phyloP scores from a whole-genome alignment of 345 rosid species.

The Nasturtium officinale region DNA sequence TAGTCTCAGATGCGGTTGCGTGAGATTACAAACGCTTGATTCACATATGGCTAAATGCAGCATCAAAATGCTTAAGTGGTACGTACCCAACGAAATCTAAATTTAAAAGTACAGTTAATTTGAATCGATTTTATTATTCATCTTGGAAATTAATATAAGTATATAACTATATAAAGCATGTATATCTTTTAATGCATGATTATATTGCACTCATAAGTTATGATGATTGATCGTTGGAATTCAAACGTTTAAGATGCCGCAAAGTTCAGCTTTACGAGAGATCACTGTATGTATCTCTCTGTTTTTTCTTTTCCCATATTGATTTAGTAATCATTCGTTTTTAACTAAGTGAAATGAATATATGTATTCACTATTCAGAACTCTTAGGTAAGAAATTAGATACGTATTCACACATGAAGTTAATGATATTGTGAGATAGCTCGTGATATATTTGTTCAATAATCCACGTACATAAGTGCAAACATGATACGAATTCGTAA shows the following conservation, averaged over 20 bases:
- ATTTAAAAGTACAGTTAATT: not conserved
- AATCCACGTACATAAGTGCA: not conserved
- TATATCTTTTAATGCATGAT: slow-evolving; percentile 28
- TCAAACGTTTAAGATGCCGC: not conserved
- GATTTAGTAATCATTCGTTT: not conserved
- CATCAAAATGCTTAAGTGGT: slow-evolving; percentile 65
- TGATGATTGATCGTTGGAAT: slow-evolving; percentile 9
- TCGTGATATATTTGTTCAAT: too few species aligned
- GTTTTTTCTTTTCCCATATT: not conserved
- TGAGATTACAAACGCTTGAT: slow-evolving; percentile 50
- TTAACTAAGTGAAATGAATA: not conserved
- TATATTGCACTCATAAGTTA: slow-evolving; percentile 29
- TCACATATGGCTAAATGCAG: slow-evolving; percentile 61
- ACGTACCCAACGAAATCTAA: slow-evolving; percentile 8
- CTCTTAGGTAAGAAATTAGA: not conserved
- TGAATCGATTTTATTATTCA: not conserved
- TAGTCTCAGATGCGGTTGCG: slow-evolving; percentile 53
- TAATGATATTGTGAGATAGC: not conserved
- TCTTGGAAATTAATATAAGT: not conserved
- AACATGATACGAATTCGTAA: not conserved
- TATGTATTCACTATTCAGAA: not conserved
- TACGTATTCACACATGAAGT: not conserved
- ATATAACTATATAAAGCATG: not conserved
- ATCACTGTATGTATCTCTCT: not conserved
- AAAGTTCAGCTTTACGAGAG: not conserved